Evolutionary conservation across 139 green algal genomes (phyloP), one percentile per base, ranked within the genome.

Genomic region (Choricystis sp.): DNA sequence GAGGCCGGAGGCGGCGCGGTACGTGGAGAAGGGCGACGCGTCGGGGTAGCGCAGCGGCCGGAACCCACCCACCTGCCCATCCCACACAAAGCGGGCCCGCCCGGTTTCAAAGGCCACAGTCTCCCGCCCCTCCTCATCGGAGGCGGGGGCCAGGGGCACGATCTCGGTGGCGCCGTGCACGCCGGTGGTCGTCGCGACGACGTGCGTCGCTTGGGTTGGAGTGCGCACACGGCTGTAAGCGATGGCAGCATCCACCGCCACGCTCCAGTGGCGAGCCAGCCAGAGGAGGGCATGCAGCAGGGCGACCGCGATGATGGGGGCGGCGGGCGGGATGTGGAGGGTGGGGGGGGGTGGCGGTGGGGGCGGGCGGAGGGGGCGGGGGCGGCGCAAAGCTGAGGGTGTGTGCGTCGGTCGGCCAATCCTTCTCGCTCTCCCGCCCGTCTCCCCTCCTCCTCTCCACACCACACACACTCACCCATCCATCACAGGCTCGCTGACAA

Each of bases 51-150:
- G 69, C 16, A 94, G 80, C 70, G 82, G 82, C 25, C 73, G 57
- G 67, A 95, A 95, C 3, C n/a, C 26, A 26, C 72, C 55, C 19
- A 16, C 25, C 2, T 78, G 65, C 0, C 30, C 21, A 40, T 85
- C 61, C 62, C 80, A 87, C 5, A 84, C 70, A 67, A 87, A 94
- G n/a, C 78, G 81, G 59, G 87, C 79, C 63, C 87, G 85, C 40
- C 83, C 67, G 70, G 86, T 91, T 30, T 85, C 77, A 70, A 95
- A 94, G 28, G 66, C 73, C 4, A 89, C 30, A 70, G 87, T 78
- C 28, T 55, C 62, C 28, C 78, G 70, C 48, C 75, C 24, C 59
- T 20, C 4, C 27, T 0, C 29, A 60, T 52, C 2, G 9, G 26
- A 5, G 26, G 3, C 2, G 27, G 23, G 23, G 26, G 19, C 66